These are phyloP conservation scores for Arthrocladium fulminans DNA, from an alignment of 2,329 filamentous ascomycete genomes.

Conservation along the genomic window DNA sequence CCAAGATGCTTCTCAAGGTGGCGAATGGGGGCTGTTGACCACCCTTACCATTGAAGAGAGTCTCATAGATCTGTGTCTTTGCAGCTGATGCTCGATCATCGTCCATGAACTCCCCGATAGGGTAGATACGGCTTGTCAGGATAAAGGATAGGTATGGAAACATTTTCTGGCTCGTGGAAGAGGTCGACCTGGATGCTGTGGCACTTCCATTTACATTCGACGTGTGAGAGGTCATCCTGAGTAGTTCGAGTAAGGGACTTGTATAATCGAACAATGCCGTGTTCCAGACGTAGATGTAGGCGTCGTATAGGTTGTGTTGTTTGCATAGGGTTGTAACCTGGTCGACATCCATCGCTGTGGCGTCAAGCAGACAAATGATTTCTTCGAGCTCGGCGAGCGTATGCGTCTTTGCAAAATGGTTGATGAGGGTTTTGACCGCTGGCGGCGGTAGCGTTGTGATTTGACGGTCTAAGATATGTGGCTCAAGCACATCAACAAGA, in stretches of 20 bases:
- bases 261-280: constrained; percentile 81
- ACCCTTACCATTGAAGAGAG: constrained; percentile 73
- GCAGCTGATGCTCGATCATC: constrained; percentile 65
- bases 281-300: constrained; percentile 95
- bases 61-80: constrained; percentile 85
- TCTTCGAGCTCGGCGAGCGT: constrained; percentile 77
- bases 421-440: constrained; percentile 77
- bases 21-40: constrained; percentile 48
- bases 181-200: constrained; percentile 51
- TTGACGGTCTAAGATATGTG: constrained; percentile 71
- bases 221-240: constrained; percentile 48
- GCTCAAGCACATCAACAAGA: constrained; percentile 81
- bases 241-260: constrained; percentile 76
- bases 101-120: constrained; percentile 66
- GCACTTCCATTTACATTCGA: constrained; percentile 28
- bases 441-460: constrained; percentile 69
- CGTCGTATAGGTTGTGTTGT: constrained; percentile 85
- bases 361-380: constrained; percentile 87
- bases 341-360: constrained; percentile 83
- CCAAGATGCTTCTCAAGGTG: constrained; percentile 72
- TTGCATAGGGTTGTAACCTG: constrained; percentile 87
- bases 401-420: constrained; percentile 67
- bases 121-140: constrained; percentile 83
- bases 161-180: constrained; percentile 67
- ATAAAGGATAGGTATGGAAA: constrained; percentile 92